Conservation (phyloP, 352 stramenopile genomes). For the Phytophthora sp. region DNA sequence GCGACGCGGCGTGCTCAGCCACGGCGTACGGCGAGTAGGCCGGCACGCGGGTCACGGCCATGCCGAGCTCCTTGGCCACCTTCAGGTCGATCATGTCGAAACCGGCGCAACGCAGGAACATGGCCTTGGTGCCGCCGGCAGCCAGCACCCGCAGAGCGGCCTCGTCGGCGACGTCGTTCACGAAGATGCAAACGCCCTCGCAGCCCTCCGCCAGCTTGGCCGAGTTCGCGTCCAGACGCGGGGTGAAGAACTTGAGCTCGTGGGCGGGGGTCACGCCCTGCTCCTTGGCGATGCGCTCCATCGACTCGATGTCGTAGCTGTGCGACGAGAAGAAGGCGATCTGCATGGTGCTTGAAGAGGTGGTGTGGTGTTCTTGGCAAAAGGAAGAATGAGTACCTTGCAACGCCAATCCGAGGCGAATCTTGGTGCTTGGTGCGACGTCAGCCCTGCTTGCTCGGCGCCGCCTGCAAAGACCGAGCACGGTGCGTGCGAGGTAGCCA, state of each 20-base stretch:
- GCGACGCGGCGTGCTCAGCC: slow-evolving; percentile 70
- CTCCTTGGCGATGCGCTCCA: slow-evolving; percentile 48
- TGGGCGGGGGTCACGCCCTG: slow-evolving; percentile 44
- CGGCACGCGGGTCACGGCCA: slow-evolving; percentile 70
- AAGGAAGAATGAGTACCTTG: slow-evolving; percentile 21
- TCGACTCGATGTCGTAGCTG: slow-evolving; percentile 70
- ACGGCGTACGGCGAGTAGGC: slow-evolving; percentile 84
- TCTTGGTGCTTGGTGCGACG: slow-evolving; percentile 6
- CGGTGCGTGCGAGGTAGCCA: slow-evolving; percentile 3
- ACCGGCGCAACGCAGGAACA: slow-evolving; percentile 82
- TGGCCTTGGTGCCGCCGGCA: slow-evolving; percentile 49
- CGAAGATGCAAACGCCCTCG: slow-evolving; percentile 80
- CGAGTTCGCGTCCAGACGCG: slow-evolving; percentile 53
- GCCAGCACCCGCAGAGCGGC: slow-evolving; percentile 58
- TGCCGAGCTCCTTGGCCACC: slow-evolving; percentile 58
- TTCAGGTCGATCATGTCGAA: slow-evolving; percentile 83
- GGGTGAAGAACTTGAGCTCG: slow-evolving; percentile 63
- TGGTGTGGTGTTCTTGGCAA: slow-evolving; percentile 24
- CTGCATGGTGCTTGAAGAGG: slow-evolving; percentile 39
- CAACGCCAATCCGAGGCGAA: slow-evolving; percentile 27
- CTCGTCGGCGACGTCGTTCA: slow-evolving; percentile 81
- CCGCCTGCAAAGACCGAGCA: slow-evolving; percentile 6
- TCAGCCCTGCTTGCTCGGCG: background rate
- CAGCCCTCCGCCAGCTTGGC: slow-evolving; percentile 56
- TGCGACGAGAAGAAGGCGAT: slow-evolving; percentile 80